Base-by-base conservation (phyloP, 2,329 filamentous ascomycete genomes). In the Diaporthe sp. region DNA sequence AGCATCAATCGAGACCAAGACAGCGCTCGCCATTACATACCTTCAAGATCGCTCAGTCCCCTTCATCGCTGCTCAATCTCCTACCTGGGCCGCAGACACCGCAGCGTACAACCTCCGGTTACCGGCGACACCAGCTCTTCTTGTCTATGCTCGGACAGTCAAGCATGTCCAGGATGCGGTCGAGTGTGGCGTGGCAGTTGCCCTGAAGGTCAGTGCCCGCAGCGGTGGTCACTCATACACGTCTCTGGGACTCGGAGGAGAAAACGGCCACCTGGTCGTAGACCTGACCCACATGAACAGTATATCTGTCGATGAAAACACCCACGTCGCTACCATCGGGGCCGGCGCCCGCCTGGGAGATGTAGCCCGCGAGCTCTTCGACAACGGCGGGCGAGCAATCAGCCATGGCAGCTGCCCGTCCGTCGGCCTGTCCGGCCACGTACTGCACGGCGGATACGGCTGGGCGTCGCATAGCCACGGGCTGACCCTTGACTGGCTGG, bases 361-460 rank as follows among this genome's bases (percentile, higher is more conserved):
- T 70, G 83, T 88, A 9, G 86, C 85, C 0, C 80, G 76, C 5
- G 83, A 86, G 76, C 79, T 88, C 5, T 85, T 83, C 67, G 79
- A 80, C 22, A 82, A 86, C 70, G 84, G 83, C 0, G 79, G 76
- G 78, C 86, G 80, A 20, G 88, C 85, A 2, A 81, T 90, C 5
- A 82, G 86, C 37, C 88, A 90, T 67, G 88, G 88, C n/a, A 88
- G 88, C 1, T 90, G 88, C 77, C 87, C 88, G 4, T 87, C 85
- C 4, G 85, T 86, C 49, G 85, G 85, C 3, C 79, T 85, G 17
- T 83, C 81, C 4, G 85, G 85, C 0, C 85, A 87, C 70, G 78
- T 81, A 5, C 80, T 86, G 12, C 84, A 86, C 73, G 85, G 85
- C 47, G 84, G 85, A 9, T 85, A 84, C 72, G 84, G 85, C 1